phyloP scores from a whole-genome alignment of 2,329 filamentous ascomycete species.

The Leptographium procerum region DNA sequence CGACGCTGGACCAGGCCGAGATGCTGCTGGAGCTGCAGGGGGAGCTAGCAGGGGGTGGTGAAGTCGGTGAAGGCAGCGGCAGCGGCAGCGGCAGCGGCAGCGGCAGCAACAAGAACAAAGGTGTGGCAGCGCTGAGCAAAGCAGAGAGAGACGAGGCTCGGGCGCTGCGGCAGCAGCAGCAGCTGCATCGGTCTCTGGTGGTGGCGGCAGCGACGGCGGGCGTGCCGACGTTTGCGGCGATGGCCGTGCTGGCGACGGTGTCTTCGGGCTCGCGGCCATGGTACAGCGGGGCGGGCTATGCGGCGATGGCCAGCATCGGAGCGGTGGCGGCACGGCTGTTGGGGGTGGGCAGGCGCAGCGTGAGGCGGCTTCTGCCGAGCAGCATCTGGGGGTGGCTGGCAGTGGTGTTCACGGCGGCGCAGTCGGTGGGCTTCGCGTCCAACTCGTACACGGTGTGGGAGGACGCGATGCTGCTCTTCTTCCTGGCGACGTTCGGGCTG shows the following conservation, averaged over 20 bases:
- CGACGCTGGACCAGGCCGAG: constrained; percentile 49
- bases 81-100: not conserved
- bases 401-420: constrained; percentile 67
- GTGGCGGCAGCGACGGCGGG: constrained; percentile 24
- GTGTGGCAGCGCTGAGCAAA: constrained; percentile 27
- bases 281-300: constrained; percentile 27
- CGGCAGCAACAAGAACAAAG: not conserved
- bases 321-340: constrained; percentile 31
- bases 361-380: constrained; percentile 51
- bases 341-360: constrained; percentile 24
- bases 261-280: constrained; percentile 12
- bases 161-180: constrained; percentile 39
- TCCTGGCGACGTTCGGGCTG: constrained; percentile 77
- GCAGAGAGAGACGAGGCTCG: constrained; percentile 45
- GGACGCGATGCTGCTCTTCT: constrained; percentile 85
- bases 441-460: constrained; percentile 99
- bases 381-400: constrained; percentile 84
- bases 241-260: not conserved
- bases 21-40: constrained; percentile 40
- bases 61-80: no score
- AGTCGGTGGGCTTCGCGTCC: constrained; percentile 88
- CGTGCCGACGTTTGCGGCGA: constrained; percentile 12
- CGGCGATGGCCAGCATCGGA: constrained; percentile 33
- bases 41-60: no score
- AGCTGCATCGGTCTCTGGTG: constrained; percentile 27